Base-by-base conservation (phyloP, 352 stramenopile genomes). In the Phytophthora hibernalis region DNA sequence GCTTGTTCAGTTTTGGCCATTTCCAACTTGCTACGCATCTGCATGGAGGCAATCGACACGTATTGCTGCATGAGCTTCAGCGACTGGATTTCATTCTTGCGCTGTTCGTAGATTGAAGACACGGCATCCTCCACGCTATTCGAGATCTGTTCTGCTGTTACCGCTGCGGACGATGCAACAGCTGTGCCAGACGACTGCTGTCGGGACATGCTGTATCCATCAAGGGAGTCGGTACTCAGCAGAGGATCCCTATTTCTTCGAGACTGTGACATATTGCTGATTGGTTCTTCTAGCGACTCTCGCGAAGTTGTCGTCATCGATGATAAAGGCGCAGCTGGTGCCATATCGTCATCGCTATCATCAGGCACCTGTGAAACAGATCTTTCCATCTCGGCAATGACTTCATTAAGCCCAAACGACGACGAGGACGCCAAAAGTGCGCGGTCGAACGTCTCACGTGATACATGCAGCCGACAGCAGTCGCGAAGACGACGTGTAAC, bases 11-110 rank as follows among this genome's bases (percentile, higher is more conserved):
- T 92, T 28, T 93, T 84, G 9, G 84, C 82, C 35, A 95, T 74
- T 65, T 96, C 81, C 65, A 96, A 83, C 55, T 95, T 96, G 53
- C 81, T 95, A n/a, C 82, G 79, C 89, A 96, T 95, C 58, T 96
- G 89, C 77, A 91, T 93, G 37, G 89, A 96, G 4, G 89, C 89
- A 55, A 95, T 92, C 9, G 77, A 82, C 11, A 96, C 87, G 52
- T 96, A 96, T 62, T 96, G 79, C 51, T 95, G 83, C 83, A 96
- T 95, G 12, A 96, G 76, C 54, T 90, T 91, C 8, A 96, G 61
- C 13, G 79, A 87, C 58, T 90, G 80, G 21, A 87, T 82, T 37
- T 96, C 86, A 42, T 95, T 90, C 48, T 88, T 92, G 40, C 78
- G 78, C 49, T 85, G 77, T 43, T 95, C 85, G 33, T 92, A 92